A percentile compares a stretch with the other conserved stretches of the same genome.
These are phyloP conservation scores for Apiospora koreana DNA, from an alignment of 2,329 filamentous ascomycete species.

Conservation along the genomic window DNA sequence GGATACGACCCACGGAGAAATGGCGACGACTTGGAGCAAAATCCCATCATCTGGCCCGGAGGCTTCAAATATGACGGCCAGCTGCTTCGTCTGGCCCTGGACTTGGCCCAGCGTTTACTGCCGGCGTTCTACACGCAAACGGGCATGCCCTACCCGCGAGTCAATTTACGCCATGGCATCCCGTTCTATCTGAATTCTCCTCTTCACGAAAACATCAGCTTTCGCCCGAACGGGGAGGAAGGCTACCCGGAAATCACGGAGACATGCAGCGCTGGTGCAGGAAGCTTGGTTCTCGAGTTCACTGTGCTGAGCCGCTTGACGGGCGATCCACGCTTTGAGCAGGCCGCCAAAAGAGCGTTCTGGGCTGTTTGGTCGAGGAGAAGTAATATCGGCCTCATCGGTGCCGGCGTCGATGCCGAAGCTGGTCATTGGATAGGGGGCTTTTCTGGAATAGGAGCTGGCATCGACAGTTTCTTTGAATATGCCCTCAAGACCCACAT, in stretches of 20 bases:
- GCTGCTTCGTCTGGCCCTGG: constrained; percentile 82
- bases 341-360: constrained; percentile 86
- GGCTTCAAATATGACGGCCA: constrained; percentile 87
- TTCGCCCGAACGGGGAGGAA: constrained; percentile 39
- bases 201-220: constrained; percentile 59
- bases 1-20: constrained; percentile 64
- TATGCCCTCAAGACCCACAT: constrained; percentile 96
- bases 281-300: constrained; percentile 91
- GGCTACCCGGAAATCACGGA: constrained; percentile 77
- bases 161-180: constrained; percentile 88
- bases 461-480: constrained; percentile 98
- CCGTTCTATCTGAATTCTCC: constrained; percentile 91
- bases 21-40: constrained; percentile 44
- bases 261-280: constrained; percentile 95
- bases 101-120: constrained; percentile 79
- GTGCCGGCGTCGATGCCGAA: constrained; percentile 90
- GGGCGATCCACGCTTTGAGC: constrained; percentile 84
- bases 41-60: constrained; percentile 70
- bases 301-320: constrained; percentile 86
- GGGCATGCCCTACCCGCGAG: constrained; percentile 89
- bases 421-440: constrained; percentile 85
- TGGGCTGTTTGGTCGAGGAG: constrained; percentile 94
- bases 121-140: constrained; percentile 92
- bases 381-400: constrained; percentile 84
- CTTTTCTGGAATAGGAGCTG: constrained; percentile 92